Evolutionary conservation across 371 early-diverging fungal species (phyloP).

Genomic region (Nematocida ausubeli): DNA sequence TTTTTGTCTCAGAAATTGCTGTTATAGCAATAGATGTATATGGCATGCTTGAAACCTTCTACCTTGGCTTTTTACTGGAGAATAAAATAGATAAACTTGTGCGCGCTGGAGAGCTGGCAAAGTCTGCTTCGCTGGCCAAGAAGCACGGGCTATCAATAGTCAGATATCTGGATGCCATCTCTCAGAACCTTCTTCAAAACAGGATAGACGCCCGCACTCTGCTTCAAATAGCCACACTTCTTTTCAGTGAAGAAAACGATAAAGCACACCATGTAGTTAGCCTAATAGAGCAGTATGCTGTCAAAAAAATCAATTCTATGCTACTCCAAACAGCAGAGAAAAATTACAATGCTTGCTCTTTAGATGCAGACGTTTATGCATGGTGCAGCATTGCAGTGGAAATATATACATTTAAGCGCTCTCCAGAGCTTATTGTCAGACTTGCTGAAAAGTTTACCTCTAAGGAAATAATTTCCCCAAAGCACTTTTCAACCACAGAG

Average conservation of each 20-base stretch:
- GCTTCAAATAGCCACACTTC: slow-evolving; percentile 15
- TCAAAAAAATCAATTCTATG: not conserved
- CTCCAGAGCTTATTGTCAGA: not conserved
- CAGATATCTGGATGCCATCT: not conserved
- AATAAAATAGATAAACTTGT: not conserved
- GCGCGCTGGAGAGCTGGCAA: not conserved
- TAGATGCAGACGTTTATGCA: not conserved
- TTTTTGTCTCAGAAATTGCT: slow-evolving; percentile 14
- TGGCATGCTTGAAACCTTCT: slow-evolving; percentile 48
- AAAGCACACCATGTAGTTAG: not conserved
- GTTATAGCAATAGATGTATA: slow-evolving; percentile 16
- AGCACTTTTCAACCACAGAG: not conserved
- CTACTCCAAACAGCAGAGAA: not conserved
- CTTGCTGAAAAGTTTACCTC: not conserved
- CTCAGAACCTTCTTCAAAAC: not conserved
- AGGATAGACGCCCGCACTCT: not conserved
- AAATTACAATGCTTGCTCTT: not conserved
- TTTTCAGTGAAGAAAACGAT: not conserved
- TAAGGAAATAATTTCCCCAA: not conserved
- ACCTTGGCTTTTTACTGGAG: slow-evolving; percentile 19
- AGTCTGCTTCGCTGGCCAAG: slow-evolving; percentile 4
- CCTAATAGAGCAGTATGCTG: slow-evolving; percentile 46
- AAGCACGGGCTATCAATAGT: slow-evolving; percentile 31
- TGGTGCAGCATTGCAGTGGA: slow-evolving; percentile 9
- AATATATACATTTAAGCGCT: not conserved